Evolutionary conservation across 2,329 filamentous ascomycete genomes (phyloP).

Genomic region (Colletotrichum sp.): DNA sequence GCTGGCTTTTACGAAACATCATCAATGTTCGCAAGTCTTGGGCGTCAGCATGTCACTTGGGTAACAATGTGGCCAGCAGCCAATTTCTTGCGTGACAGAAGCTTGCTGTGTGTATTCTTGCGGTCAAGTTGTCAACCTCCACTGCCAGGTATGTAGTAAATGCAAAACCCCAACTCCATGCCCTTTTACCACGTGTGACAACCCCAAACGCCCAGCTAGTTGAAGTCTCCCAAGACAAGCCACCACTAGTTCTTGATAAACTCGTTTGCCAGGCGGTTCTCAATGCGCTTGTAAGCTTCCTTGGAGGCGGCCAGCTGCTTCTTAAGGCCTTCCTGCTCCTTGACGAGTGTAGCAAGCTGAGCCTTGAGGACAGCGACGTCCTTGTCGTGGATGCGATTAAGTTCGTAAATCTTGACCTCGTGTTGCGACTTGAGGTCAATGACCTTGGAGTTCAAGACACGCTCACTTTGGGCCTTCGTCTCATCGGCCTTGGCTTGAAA

Average conservation of each 20-base stretch:
- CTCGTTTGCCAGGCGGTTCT: neutral
- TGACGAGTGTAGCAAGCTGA: neutral
- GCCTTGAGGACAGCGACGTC: neutral
- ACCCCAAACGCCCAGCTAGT: neutral
- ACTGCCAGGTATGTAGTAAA: neutral
- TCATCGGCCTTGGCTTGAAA: neutral
- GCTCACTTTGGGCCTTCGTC: neutral
- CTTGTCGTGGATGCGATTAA: neutral
- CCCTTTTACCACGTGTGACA: neutral
- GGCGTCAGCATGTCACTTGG: neutral
- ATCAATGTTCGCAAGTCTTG: neutral
- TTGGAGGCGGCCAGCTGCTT: neutral
- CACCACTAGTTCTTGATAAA: neutral
- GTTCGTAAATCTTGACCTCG: neutral
- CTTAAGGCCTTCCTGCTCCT: neutral
- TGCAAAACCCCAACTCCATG: neutral
- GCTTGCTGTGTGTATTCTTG: neutral
- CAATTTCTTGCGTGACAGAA: neutral
- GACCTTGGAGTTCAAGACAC: neutral
- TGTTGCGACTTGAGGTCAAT: neutral
- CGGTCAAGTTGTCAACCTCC: rapidly evolving
- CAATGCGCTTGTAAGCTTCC: neutral
- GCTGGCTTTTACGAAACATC: neutral
- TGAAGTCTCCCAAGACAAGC: rapidly evolving
- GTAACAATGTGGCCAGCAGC: neutral